Evolutionary conservation across 2,329 filamentous ascomycete genomes (phyloP), one percentile per base, ranked within the genome.

Genomic region (Chalaropsis ovoidea): DNA sequence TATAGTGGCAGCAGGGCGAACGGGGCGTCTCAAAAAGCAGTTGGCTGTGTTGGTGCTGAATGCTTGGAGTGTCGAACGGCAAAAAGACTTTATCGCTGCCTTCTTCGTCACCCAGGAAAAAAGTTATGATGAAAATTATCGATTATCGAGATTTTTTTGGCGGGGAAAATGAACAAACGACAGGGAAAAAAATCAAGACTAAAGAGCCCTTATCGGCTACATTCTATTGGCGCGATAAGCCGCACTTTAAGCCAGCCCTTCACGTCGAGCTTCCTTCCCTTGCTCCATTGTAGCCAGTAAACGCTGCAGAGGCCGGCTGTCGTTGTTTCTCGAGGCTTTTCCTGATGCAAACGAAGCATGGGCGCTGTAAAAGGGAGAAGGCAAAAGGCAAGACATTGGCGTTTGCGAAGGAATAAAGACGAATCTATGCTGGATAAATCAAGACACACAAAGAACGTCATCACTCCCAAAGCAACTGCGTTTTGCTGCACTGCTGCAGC

Each of bases 131-230:
- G 31, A 62, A 65, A 65, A 62, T 63, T 61, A 61, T 63, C 62
- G 65, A 63, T 54, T 45, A 49, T 45, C 19, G 61, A 42, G 61
- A 61, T 45, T 41, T 62, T 41, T 62, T 75, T 67, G 58, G 62
- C 61, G 43, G 61, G 39, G 63, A 45, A 64, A 45, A 11, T 6
- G 43, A 62, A 47, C 42, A 63, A 63, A 63, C 24, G 27, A 52
- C 43, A 22, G 24, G n/a, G 52, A 58, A 60, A 60, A 47, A 64
- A 47, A 60, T 60, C 17, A 47, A 39, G 24, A 45, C n/a, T 45
- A 11, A 52, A 22, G 41, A 24, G 8, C 1, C 8, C 41, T 64
- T 64, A 64, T 64, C 63, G 19, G 41, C 7, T 0, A 0, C 0
- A 13, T 3, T 39, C 11, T 5, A 64, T 64, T 64, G 63, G 63